Evolutionary conservation across 2,329 filamentous ascomycete species (phyloP).

Genomic region (Fusarium caatingaense): DNA sequence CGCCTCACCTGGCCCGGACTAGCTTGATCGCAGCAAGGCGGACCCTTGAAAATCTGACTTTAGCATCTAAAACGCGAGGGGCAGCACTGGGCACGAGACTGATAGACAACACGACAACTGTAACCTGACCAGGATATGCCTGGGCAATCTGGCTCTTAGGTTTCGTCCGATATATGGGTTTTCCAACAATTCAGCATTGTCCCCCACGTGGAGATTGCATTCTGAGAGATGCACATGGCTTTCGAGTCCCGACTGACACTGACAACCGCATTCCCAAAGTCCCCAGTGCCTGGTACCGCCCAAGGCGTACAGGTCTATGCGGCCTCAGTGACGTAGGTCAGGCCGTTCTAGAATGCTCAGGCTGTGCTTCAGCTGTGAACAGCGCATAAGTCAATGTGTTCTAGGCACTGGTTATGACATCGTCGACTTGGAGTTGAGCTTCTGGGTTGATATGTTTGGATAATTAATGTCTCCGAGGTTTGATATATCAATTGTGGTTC

Average conservation of each 20-base stretch:
- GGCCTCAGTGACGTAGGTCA: conserved; percentile 42
- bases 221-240: conserved; percentile 12
- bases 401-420: conserved; percentile 29
- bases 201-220: conserved; percentile 9
- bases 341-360: conserved; percentile 46
- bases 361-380: conserved; percentile 26
- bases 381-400: conserved; percentile 32
- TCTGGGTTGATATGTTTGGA: neutral
- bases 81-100: conserved; percentile 31
- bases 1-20: conserved; percentile 22
- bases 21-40: conserved; percentile 31
- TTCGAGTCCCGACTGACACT: neutral
- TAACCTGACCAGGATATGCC: conserved; percentile 13
- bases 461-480: neutral
- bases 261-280: conserved; percentile 14
- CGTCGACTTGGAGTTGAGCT: conserved; percentile 15
- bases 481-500: conserved; percentile 17
- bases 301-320: conserved; percentile 14
- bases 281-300: conserved; percentile 7
- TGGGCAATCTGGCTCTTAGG: neutral
- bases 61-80: conserved; percentile 31
- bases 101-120: conserved; percentile 13
- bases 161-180: conserved; percentile 15
- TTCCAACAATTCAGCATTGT: conserved; percentile 17
- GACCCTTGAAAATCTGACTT: conserved; percentile 32